Conservation (phyloP, 441 rosid species). For the Jatropha multifida region DNA sequence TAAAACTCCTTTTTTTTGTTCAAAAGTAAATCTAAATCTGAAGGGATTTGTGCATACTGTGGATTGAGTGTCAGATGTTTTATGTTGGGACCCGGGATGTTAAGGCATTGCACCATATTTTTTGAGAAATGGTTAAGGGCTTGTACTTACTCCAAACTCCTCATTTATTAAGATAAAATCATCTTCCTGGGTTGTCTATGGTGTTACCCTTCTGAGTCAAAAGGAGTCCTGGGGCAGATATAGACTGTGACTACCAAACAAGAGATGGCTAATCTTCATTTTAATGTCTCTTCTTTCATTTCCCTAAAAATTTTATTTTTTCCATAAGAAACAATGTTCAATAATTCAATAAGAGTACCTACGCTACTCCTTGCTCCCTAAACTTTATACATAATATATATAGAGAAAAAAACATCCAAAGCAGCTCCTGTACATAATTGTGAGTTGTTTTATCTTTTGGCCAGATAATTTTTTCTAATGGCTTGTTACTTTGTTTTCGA, state of each 20-base stretch:
- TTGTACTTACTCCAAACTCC: neutral
- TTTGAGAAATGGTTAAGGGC: neutral
- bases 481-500: slow-evolving; percentile 21
- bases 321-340: neutral
- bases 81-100: neutral
- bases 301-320: neutral
- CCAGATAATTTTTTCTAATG: slow-evolving; percentile 14
- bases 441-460: neutral
- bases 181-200: neutral
- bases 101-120: neutral
- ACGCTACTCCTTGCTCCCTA: neutral
- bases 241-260: neutral
- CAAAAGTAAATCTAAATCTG: neutral
- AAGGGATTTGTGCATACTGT: neutral
- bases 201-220: neutral
- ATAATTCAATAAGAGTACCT: too few species aligned
- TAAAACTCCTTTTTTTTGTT: too few species aligned
- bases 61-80: neutral
- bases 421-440: neutral
- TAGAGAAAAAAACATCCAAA: neutral
- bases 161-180: neutral
- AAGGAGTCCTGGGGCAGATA: neutral
- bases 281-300: neutral
- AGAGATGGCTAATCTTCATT: neutral
- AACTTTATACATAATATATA: too few species aligned